Base-by-base conservation (phyloP, 116 monocot genomes). In the Posidonia oceanica region DNA sequence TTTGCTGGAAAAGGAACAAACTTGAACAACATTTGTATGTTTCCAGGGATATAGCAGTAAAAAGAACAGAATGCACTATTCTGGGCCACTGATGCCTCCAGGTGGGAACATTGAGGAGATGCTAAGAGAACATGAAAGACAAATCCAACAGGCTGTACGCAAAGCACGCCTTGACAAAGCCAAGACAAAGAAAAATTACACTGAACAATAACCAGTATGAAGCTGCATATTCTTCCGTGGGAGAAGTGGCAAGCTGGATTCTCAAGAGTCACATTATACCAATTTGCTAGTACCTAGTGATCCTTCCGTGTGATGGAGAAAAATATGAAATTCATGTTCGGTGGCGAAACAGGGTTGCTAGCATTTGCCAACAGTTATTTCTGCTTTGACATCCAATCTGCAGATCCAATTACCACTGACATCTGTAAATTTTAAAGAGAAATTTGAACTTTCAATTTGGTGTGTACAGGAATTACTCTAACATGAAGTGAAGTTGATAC, bases 51-150 rank as follows among this genome's bases (percentile, higher is more conserved):
- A 82, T 44, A 78, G 76, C 22, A 36, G 60, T 2, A 86, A 74
- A 73, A 87, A 81, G 54, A 85, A 65, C 55, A 86, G 79, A 69
- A 82, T 94, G 29, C 84, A 88, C 67, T 86, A 82, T 67, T 94
- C 91, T 5, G 88, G 91, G 14, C 91, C 88, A 13, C 63, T 95
- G 67, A 81, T 95, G 85, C 91, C 86, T 23, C 83, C 83, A 4
- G 85, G 90, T 2, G 87, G 81, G 52, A 91, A 94, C 66, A 69
- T 91, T 5, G 91, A 91, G 39, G 88, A 94, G 52, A 84, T 91
- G 91, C 86, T 94, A 58, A 88, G 88, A 66, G 86, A 91, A 79
- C 94, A 90, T 44, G 88, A 94, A 74, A 75, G 91, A 74, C 88
- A 79, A 57, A 84, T 94, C 55, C 68, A 68, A 53, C 75, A 84